phyloP scores from a whole-genome alignment of 139 green algal genomes.

The Chlamydomonas incerta region DNA sequence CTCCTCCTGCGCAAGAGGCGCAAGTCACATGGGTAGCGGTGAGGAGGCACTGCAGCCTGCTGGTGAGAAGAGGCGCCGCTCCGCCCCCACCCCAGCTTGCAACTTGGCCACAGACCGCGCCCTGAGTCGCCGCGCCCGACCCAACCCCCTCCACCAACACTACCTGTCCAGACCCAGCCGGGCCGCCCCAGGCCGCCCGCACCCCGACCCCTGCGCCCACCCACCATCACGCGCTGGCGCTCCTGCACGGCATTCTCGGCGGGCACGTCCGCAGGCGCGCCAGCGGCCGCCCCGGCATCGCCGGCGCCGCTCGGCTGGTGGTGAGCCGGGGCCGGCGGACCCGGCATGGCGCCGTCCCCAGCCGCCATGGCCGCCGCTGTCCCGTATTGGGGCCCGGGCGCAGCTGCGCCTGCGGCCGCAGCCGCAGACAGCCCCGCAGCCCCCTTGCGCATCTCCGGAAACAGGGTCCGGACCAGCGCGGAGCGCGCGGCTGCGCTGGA shows the following conservation, averaged over 20 bases:
- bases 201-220: too few relatives aligned
- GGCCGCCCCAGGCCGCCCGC: not conserved
- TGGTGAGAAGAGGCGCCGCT: not conserved
- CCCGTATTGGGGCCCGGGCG: not conserved
- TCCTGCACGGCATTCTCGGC: too few relatives aligned
- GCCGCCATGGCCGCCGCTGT: not conserved
- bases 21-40: too few relatives aligned
- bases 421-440: not conserved
- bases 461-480: not conserved
- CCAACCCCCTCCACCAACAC: not conserved
- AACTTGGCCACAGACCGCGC: too few relatives aligned
- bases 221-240: too few relatives aligned
- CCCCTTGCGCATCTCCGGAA: not conserved
- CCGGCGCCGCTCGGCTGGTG: not conserved
- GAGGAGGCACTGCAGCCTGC: too few relatives aligned
- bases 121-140: too few relatives aligned
- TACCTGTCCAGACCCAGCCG: not conserved
- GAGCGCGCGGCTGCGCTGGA: not conserved
- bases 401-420: not conserved
- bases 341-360: not conserved
- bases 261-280: too few relatives aligned
- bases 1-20: not conserved
- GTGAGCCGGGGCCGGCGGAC: too few relatives aligned
- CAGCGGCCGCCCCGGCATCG: not conserved
- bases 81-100: too few relatives aligned